Conservation (phyloP, 768 basidiomycete species). For the Boletus sp. region DNA sequence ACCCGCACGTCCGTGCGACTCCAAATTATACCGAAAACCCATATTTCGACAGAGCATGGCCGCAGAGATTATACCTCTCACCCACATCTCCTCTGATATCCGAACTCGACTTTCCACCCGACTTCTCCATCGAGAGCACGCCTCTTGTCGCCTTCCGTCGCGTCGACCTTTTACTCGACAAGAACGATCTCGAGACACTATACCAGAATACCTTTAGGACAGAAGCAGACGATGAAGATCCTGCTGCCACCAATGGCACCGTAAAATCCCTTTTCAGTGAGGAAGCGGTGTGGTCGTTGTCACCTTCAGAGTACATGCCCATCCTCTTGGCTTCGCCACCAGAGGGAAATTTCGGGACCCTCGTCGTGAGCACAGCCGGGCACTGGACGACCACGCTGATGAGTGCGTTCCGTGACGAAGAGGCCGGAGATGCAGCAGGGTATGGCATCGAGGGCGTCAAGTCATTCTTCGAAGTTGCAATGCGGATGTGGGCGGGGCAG, state of each 20-base stretch:
- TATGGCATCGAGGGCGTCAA: constrained; percentile 54
- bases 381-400: constrained; percentile 67
- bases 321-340: constrained; percentile 46
- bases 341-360: constrained; percentile 52
- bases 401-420: constrained; percentile 37
- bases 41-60: constrained; percentile 61
- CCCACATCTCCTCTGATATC: constrained; percentile 41
- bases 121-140: constrained; percentile 54
- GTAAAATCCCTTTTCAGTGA: constrained; percentile 47
- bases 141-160: constrained; percentile 66
- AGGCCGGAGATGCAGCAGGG: constrained; percentile 31
- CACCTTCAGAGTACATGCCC: constrained; percentile 50
- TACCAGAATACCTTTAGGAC: constrained; percentile 31
- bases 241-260: constrained; percentile 22
- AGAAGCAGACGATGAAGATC: constrained; percentile 16
- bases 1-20: constrained; percentile 63
- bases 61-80: constrained; percentile 60
- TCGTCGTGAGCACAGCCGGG: constrained; percentile 62
- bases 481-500: constrained; percentile 50
- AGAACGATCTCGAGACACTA: constrained; percentile 45
- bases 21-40: constrained; percentile 55
- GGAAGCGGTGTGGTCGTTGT: constrained; percentile 52
- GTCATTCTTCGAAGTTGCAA: constrained; percentile 55
- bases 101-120: constrained; percentile 42
- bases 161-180: constrained; percentile 54